Evolutionary conservation across 2,329 filamentous ascomycete genomes (phyloP), one percentile per base, ranked within the genome.

Genomic region (Beauveria scarabaeidicola): DNA sequence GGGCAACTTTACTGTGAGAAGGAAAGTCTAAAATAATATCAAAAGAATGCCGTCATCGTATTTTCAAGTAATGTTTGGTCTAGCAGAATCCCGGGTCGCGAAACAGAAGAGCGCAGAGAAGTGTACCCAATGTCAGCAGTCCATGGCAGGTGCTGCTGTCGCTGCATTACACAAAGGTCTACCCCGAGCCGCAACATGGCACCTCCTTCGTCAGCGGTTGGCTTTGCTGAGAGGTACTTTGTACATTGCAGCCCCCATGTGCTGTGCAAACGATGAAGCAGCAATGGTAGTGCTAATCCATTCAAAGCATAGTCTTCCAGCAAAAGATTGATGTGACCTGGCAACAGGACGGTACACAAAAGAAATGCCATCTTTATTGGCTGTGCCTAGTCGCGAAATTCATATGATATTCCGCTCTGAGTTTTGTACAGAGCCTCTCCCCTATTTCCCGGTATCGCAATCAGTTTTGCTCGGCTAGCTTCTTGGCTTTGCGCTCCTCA

Each of bases 401-500:
- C 46, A 17, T 50, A 25, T 36, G 17, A 3, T n/a, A 52, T 41
- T 29, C 43, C 48, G 40, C 51, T 40, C 43, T 62, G 40, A 40
- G 8, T 60, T 61, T 61, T 61, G 25, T 60, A 61, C 58, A 56
- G 52, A 43, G 17, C 44, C 36, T 43, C 44, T 48, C 53, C 47
- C 40, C 48, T 53, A 60, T 52, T 52, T 63, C 64, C 61, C 66
- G 64, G 11, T 43, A 32, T 40, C 21, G 43, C 44, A 32, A 40
- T 48, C 41, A 59, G 64, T 70, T 71, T 70, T 75, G 75, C 61
- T 72, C 69, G 3, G 74, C 74, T 65, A 82, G 63, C 70, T 75
- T 81, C 69, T 75, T 74, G 41, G 73, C 73, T 72, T 84, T 84
- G 64, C 78, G 75, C 66, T 79, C 81, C 70, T 83, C 81, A 61